Evolutionary conservation across 2,329 filamentous ascomycete genomes (phyloP), one percentile per base, ranked within the genome.

Genomic region (Niveomyces coronatus): DNA sequence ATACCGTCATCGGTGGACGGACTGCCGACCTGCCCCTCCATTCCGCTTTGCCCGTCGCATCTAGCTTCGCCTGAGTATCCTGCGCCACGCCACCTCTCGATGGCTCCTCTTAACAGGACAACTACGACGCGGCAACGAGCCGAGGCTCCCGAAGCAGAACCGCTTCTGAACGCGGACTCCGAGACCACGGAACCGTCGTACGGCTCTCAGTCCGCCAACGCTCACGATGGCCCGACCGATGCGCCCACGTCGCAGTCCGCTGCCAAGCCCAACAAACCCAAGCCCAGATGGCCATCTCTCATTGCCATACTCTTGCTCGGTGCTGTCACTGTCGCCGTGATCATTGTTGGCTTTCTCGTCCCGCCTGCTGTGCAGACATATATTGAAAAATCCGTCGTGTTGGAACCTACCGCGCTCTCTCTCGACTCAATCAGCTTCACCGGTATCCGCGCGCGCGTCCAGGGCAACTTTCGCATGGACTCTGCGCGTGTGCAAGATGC

Each of bases 321-420:
- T 34, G 47, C 74, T 2, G 51, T 79, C 6, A 67, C 81, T 5
- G 50, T 89, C 16, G 56, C 70, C 19, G 85, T 94, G 48, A 78
- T 95, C 42, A 61, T 82, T 13, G 64, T 89, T 40, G 85, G 79
- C 13, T 94, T 94, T 61, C 73, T 94, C 38, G 75, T 82, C 0
- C 88, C 89, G 2, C 78, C 82, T 13, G 76, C 81, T 7, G 76
- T 94, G 9, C 78, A 94, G 59, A 74, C 85, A 54, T 98, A 98
- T 59, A 85, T 83, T 34, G 82, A 89, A 60, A 71, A 88, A 57
- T 85, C 88, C 3, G 71, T 81, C 17, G 77, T 89, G 14, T 74
- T 98, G 47, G 77, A 88, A 53, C 85, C 91, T 2, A 87, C 82
- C 5, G 83, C 80, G 47, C 62, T 98, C 15, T 86, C 87, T 2